phyloP scores from a whole-genome alignment of 78 protist species.

The Dictyostelium capitatum region DNA sequence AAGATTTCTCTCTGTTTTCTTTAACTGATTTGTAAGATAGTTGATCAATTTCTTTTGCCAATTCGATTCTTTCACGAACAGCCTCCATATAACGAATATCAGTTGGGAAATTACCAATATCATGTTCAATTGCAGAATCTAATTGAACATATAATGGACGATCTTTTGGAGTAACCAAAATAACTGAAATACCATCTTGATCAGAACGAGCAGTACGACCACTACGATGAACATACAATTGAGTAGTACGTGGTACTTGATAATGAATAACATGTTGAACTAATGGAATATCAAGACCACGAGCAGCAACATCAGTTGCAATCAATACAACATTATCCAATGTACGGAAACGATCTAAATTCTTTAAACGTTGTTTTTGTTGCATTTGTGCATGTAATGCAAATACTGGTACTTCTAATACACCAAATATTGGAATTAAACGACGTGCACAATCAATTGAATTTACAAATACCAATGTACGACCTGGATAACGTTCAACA shows the following conservation, averaged over 20 bases:
- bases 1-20: conserved; percentile 32
- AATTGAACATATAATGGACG: conserved; percentile 81
- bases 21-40: neutral
- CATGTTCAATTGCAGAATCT: conserved; percentile 68
- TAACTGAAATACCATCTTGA: conserved; percentile 89
- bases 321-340: conserved; percentile 86
- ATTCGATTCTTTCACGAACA: conserved; percentile 17
- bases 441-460: conserved; percentile 80
- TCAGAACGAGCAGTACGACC: conserved; percentile 97
- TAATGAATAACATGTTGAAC: conserved; percentile 60
- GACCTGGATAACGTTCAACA: conserved; percentile 70
- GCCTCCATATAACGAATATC: conserved; percentile 66
- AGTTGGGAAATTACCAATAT: conserved; percentile 61
- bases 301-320: conserved; percentile 99
- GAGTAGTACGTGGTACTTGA: conserved; percentile 49
- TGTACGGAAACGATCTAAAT: conserved; percentile 83
- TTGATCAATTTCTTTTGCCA: conserved; percentile 63
- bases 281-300: conserved; percentile 97
- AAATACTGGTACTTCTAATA: conserved; percentile 92
- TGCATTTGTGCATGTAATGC: conserved; percentile 97
- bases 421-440: conserved; percentile 87
- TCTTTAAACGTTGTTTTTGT: conserved; percentile 89
- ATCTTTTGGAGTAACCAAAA: conserved; percentile 93
- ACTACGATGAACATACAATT: conserved; percentile 94
- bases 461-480: conserved; percentile 92